Conservation (phyloP, 1,284 basidiomycete species). For the Ganoderma lucidum region DNA sequence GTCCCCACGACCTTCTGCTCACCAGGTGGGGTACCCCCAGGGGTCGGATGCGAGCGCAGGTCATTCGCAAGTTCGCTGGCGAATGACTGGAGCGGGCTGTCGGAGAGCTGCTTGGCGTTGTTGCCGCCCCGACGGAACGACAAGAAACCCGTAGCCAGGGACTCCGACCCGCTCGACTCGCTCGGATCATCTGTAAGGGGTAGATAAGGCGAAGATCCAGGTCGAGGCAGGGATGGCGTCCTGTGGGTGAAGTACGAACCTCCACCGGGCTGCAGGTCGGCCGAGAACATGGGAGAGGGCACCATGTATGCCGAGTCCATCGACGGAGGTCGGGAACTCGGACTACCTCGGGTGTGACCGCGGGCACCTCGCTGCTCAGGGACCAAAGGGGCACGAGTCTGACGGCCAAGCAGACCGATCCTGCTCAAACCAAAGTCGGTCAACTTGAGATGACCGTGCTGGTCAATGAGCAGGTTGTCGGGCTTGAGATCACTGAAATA, state of each 20-base stretch:
- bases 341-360: constrained; percentile 66
- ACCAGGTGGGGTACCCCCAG: constrained; percentile 74
- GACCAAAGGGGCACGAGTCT: constrained; percentile 83
- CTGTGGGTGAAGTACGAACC: constrained; percentile 86
- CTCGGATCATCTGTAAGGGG: constrained; percentile 79
- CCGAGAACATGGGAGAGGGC: constrained; percentile 66
- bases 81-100: constrained; percentile 84
- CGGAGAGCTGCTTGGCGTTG: constrained; percentile 53
- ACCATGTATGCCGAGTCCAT: constrained; percentile 84
- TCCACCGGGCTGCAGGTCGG: constrained; percentile 58
- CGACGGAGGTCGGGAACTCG: constrained; percentile 79
- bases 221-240: constrained; percentile 61
- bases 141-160: constrained; percentile 62
- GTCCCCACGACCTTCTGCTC: constrained; percentile 96
- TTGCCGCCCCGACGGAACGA: constrained; percentile 53
- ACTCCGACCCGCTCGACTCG: constrained; percentile 90
- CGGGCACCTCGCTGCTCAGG: constrained; percentile 50
- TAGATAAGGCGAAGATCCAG: constrained; percentile 70
- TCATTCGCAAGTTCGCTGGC: constrained; percentile 85
- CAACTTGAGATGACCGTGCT: constrained; percentile 95
- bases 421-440: constrained; percentile 98
- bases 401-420: constrained; percentile 96
- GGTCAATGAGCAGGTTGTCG: constrained; percentile 96
- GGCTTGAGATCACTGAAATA: constrained; percentile 91
- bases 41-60: constrained; percentile 70